Percentiles rank a stretch among this genome's conserved stretches.
Conservation (phyloP, 2,329 filamentous ascomycete genomes). For the Septoria petroselini region DNA sequence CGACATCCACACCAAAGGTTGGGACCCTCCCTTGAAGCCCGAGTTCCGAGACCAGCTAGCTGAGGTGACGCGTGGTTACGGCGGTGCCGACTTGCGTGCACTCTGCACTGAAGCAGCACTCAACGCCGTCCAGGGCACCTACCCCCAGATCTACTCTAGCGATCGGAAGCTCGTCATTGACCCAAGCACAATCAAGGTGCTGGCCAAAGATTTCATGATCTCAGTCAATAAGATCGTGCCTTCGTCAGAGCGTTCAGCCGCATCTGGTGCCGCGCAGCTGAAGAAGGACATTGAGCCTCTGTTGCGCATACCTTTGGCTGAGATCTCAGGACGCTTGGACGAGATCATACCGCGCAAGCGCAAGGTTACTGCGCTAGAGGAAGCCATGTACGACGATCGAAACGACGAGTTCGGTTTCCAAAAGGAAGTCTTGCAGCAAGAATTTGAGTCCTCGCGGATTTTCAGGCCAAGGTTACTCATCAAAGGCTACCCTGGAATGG, state of each 20-base stretch:
- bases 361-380: slow-evolving; percentile 82
- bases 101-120: slow-evolving; percentile 93
- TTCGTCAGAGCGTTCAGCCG: slow-evolving; percentile 85
- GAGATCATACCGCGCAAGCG: slow-evolving; percentile 80
- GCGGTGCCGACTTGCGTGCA: slow-evolving; percentile 89
- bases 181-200: slow-evolving; percentile 75
- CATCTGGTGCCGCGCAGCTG: slow-evolving; percentile 77
- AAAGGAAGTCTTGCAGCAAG: slow-evolving; percentile 68
- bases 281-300: slow-evolving; percentile 78
- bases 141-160: slow-evolving; percentile 92
- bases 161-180: slow-evolving; percentile 88
- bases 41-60: slow-evolving; percentile 80
- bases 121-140: slow-evolving; percentile 92
- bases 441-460: slow-evolving; percentile 79
- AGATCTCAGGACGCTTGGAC: slow-evolving; percentile 64
- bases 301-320: slow-evolving; percentile 66
- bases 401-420: slow-evolving; percentile 81
- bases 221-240: slow-evolving; percentile 95
- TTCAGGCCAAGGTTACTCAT: slow-evolving; percentile 87
- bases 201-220: slow-evolving; percentile 94
- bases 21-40: slow-evolving; percentile 72
- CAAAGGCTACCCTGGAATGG: slow-evolving; percentile 81
- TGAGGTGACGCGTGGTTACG: slow-evolving; percentile 90
- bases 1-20: slow-evolving; percentile 91
- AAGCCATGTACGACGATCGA: slow-evolving; percentile 87